These are phyloP conservation scores for Phytophthora citrophthora DNA, from an alignment of 352 stramenopile species.

Conservation along the genomic window DNA sequence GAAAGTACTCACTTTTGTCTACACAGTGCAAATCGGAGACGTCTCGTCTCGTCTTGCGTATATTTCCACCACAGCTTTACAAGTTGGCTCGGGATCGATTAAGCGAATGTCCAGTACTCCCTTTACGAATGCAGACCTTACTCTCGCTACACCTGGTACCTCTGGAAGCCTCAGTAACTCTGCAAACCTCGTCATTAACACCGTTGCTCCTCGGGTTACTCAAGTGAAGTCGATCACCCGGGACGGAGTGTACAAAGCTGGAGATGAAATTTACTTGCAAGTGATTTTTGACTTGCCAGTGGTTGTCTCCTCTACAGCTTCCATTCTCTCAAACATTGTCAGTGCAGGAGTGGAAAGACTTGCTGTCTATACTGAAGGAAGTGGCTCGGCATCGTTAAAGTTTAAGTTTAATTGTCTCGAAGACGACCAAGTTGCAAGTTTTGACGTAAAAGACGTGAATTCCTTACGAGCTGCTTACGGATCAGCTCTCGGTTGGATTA, in stretches of 20 bases:
- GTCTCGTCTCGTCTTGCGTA: constrained; percentile 56
- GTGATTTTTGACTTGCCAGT: constrained; percentile 65
- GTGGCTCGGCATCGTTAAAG: constrained; percentile 50
- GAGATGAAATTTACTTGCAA: constrained; percentile 52
- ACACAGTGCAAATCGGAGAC: constrained; percentile 66
- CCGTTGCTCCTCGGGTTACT: constrained; percentile 45
- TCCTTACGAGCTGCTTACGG: constrained; percentile 53
- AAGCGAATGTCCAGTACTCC: constrained; percentile 58
- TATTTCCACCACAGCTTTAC: constrained; percentile 47
- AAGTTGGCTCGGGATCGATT: constrained; percentile 60
- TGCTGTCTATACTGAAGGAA: constrained; percentile 56
- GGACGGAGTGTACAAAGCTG: constrained; percentile 63
- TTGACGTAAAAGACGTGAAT: constrained; percentile 46
- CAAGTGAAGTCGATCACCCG: constrained; percentile 56
- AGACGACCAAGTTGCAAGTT: constrained; percentile 46
- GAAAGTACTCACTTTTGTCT: constrained; percentile 54
- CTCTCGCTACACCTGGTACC: constrained; percentile 45
- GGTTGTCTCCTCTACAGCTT: constrained; percentile 39
- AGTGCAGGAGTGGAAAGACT: constrained; percentile 33
- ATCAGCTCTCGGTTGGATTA: constrained; percentile 52
- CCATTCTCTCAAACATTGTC: constrained; percentile 43
- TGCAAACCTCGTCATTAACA: constrained; percentile 58
- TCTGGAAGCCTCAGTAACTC: constrained; percentile 45
- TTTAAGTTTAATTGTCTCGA: constrained; percentile 52
- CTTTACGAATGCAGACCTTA: constrained; percentile 58